These are phyloP conservation scores for Candida smagusa DNA, from an alignment of 1,139 yeast species.

Conservation along the genomic window DNA sequence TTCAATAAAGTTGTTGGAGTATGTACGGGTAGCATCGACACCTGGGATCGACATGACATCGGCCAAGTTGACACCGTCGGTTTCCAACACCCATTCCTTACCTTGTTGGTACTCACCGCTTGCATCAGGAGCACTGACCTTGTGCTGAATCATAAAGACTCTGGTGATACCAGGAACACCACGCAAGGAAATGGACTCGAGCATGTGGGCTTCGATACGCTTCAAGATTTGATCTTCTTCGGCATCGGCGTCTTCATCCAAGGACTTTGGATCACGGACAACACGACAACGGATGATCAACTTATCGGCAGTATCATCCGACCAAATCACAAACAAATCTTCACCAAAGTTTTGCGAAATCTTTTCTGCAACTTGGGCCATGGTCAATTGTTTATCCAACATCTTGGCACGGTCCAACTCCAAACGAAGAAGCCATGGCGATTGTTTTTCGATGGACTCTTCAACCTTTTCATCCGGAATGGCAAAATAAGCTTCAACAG, in stretches of 20 bases:
- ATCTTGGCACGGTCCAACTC: conserved; percentile 98
- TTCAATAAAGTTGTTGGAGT: conserved; percentile 95
- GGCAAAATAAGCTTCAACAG: conserved; percentile 94
- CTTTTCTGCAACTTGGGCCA: conserved; percentile 98
- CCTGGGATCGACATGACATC: conserved; percentile 96
- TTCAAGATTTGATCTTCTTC: conserved; percentile 97
- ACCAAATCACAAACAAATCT: conserved; percentile 96
- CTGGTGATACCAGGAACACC: conserved; percentile 95
- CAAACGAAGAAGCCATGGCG: conserved; percentile 95
- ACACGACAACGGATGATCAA: conserved; percentile 97
- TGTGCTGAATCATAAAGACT: conserved; percentile 92
- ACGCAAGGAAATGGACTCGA: conserved; percentile 88
- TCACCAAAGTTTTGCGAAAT: conserved; percentile 92
- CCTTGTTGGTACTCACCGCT: conserved; percentile 85
- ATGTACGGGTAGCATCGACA: conserved; percentile 85
- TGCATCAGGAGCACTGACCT: conserved; percentile 71
- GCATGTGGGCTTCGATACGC: conserved; percentile 94
- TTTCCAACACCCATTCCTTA: conserved; percentile 97
- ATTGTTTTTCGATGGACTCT: conserved; percentile 87
- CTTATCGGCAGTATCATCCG: conserved; percentile 97
- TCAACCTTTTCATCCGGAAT: conserved; percentile 98
- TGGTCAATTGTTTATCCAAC: conserved; percentile 95
- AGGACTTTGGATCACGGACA: conserved; percentile 89
- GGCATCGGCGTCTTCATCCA: conserved; percentile 91
- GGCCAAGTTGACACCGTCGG: conserved; percentile 95